Conservation (phyloP, 1,139 yeast genomes). For the Hyphopichia buzzinii region DNA sequence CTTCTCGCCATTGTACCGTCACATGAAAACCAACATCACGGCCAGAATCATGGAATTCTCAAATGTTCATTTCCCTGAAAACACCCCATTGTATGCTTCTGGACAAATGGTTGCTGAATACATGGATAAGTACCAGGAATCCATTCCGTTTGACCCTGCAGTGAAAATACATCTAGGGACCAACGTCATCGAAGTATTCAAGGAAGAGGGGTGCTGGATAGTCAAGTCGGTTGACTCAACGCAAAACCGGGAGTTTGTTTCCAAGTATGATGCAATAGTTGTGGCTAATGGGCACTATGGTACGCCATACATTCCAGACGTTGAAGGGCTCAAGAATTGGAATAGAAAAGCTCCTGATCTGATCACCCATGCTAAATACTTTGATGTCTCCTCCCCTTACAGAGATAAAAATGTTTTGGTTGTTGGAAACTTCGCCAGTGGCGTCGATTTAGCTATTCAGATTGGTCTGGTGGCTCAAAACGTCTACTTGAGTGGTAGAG, state of each 20-base stretch:
- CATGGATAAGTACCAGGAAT: conserved; percentile 27
- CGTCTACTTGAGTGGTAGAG: conserved; percentile 23
- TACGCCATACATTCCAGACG: conserved; percentile 43
- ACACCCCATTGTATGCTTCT: conserved; percentile 31
- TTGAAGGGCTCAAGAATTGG: conserved; percentile 43
- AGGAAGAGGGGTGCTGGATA: conserved; percentile 18
- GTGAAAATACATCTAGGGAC: conserved; percentile 23
- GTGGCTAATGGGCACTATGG: conserved; percentile 52
- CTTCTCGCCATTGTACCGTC: conserved; percentile 46
- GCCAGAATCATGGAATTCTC: conserved; percentile 43
- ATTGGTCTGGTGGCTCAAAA: conserved; percentile 35
- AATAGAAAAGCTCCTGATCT: conserved; percentile 23
- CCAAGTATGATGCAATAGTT: conserved; percentile 42
- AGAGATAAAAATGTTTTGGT: conserved; percentile 42
- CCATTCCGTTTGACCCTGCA: conserved; percentile 23
- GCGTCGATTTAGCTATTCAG: conserved; percentile 48
- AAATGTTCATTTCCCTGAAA: conserved; percentile 31
- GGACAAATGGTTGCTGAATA: conserved; percentile 39
- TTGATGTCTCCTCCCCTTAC: conserved; percentile 27
- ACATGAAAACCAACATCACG: conserved; percentile 47
- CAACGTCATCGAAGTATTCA: conserved; percentile 17
- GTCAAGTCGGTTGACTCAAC: conserved; percentile 11
- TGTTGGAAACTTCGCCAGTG: conserved; percentile 48
- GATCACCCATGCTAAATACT: conserved; percentile 46
- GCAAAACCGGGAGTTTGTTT: background rate